phyloP scores from a whole-genome alignment of 441 rosid species.

The Brassica hybrid region DNA sequence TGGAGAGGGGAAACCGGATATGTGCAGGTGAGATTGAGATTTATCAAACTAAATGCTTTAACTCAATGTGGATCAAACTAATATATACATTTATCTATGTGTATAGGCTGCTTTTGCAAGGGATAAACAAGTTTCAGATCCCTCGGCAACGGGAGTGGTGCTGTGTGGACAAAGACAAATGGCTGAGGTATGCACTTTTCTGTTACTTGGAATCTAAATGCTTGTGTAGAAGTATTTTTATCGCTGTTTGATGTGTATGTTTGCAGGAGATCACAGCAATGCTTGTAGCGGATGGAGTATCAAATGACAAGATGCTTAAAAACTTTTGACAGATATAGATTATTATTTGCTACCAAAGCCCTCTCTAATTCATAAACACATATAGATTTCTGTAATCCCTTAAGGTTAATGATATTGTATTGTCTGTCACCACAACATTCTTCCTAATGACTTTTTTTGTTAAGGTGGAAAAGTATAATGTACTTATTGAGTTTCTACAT shows the following conservation, averaged over 20 bases:
- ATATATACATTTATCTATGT: background rate
- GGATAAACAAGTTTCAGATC: slow-evolving; percentile 56
- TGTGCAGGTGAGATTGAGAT: slow-evolving; percentile 67
- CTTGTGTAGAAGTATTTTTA: slow-evolving; percentile 14
- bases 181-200: slow-evolving; percentile 72
- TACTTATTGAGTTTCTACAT: background rate
- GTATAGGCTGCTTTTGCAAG: slow-evolving; percentile 85
- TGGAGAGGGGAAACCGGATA: slow-evolving; percentile 92
- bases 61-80: background rate
- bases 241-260: background rate
- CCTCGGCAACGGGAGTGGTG: slow-evolving; percentile 70
- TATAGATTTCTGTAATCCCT: slow-evolving; percentile 28
- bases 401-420: slow-evolving; percentile 20
- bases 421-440: slow-evolving; percentile 25
- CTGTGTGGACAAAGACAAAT: slow-evolving; percentile 97
- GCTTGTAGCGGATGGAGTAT: slow-evolving; percentile 77
- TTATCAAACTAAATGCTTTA: background rate
- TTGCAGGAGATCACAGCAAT: slow-evolving; percentile 85
- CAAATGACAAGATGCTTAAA: slow-evolving; percentile 73
- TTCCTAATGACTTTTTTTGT: no score
- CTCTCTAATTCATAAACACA: slow-evolving; percentile 22
- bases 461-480: background rate
- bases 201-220: background rate
- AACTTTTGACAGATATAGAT: slow-evolving; percentile 64
- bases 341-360: slow-evolving; percentile 29